Base-by-base conservation (phyloP, 2,329 filamentous ascomycete species). In the Microdochium trichocladiopsis region DNA sequence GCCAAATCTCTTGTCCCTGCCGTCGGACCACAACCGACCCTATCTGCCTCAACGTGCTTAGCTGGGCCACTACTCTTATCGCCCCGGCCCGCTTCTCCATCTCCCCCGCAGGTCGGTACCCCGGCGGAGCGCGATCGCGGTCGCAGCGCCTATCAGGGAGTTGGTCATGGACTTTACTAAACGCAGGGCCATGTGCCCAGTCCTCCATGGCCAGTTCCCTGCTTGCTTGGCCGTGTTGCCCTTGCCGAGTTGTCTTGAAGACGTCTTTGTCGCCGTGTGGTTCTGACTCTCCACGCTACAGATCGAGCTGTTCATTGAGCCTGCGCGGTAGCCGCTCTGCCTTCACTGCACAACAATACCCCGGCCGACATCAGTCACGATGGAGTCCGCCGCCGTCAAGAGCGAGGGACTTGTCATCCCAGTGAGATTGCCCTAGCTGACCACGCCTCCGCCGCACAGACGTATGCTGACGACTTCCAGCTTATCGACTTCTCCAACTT, bases 401-500 rank as follows among this genome's bases (percentile, higher is more conserved):
- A 72, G 72, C 51, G 74, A 80, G 54, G 76, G 75, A 10, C 72
- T 82, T 47, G 65, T 77, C 54, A 83, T 82, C 60, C 79, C 79
- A 14, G 79, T 80, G 68, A 56, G 72, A 64, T 18, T 12, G 18
- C 6, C 41, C 18, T 21, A 9, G 14, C n/a, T n/a, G n/a, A n/a
- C n/a, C 28, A 31, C 28, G 41, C n/a, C 41, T 22, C n/a, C 18
- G 3, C 22, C 3, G 4, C n/a, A 9, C 41, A 45, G 21, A 16
- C 12, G 11, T 18, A 8, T 3, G 18, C 41, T 45, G 22, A 45
- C 41, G 11, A 12, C 18, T 22, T 8, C 18, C 60, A 91, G 87
- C 78, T 91, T 60, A 88, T 92, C 64, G 84, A 95, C 75, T 92
- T 95, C 66, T 82, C 81, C 12, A 76, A 76, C 45, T 94, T 92